Conservation (phyloP, 805 yeast species). For the Jamesozyma hellenica region DNA sequence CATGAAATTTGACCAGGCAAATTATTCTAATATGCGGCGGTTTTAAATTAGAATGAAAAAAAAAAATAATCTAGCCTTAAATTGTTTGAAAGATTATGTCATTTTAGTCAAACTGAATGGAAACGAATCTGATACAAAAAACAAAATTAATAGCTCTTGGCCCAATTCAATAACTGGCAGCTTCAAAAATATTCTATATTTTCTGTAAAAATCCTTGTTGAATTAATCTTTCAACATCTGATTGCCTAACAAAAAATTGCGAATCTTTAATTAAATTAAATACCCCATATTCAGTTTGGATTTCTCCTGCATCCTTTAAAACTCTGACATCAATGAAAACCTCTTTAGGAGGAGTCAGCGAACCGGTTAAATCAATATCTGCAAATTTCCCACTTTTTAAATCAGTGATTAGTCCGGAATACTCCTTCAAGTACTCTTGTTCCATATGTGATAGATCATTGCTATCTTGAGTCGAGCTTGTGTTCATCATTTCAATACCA, state of each 20-base stretch:
- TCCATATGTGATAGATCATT: constrained; percentile 66
- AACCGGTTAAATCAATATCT: constrained; percentile 80
- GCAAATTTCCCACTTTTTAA: constrained; percentile 64
- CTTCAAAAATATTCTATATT: too few species aligned
- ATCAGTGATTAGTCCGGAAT: constrained; percentile 60
- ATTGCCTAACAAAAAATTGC: constrained; percentile 86
- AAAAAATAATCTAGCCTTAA: too few species aligned
- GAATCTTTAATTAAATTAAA: constrained; percentile 87
- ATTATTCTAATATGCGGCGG: too few species aligned
- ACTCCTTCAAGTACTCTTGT: constrained; percentile 63
- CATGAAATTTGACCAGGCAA: too few species aligned
- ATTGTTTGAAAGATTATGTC: too few species aligned
- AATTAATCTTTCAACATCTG: constrained; percentile 86
- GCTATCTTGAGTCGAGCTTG: constrained; percentile 31
- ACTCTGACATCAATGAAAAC: constrained; percentile 92
- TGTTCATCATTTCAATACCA: constrained; percentile 25
- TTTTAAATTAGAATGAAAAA: too few species aligned
- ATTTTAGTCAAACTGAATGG: too few species aligned
- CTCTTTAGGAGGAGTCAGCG: constrained; percentile 82
- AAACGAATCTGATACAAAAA: too few species aligned
- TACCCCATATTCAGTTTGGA: constrained; percentile 94
- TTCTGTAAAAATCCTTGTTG: constrained; percentile 90
- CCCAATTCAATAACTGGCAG: too few species aligned
- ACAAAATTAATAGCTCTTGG: too few species aligned
- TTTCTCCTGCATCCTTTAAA: constrained; percentile 88